Percentiles rank a stretch among this genome's conserved stretches.
Conservation (phyloP, 257 asterid species). For the Penstemon eatonii region DNA sequence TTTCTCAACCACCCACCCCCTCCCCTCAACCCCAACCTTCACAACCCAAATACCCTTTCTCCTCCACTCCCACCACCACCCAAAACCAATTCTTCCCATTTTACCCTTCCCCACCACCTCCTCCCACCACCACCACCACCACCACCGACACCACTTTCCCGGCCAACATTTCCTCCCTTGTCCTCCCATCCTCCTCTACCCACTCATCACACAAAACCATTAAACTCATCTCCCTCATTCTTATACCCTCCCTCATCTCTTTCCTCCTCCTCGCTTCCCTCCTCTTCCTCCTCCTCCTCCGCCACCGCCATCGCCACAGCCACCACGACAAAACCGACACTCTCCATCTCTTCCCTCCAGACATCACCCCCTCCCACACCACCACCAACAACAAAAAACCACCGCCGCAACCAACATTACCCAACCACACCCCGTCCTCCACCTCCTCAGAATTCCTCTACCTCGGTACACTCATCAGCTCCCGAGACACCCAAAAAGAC, state of each 20-base stretch:
- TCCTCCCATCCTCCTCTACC: slow-evolving; percentile 62
- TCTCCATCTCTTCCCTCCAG: slow-evolving; percentile 67
- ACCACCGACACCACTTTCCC: slow-evolving; percentile 54
- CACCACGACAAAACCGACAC: slow-evolving; percentile 46
- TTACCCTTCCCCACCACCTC: slow-evolving; percentile 53
- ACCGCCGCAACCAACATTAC: slow-evolving; percentile 42
- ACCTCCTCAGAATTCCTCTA: slow-evolving; percentile 75
- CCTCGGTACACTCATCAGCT: slow-evolving; percentile 68
- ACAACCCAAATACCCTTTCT: slow-evolving; percentile 66
- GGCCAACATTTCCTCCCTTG: slow-evolving; percentile 88
- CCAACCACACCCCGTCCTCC: slow-evolving; percentile 52
- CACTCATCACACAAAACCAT: slow-evolving; percentile 49
- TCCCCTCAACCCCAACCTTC: slow-evolving; percentile 43
- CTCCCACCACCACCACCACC: slow-evolving; percentile 40
- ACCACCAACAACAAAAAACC: slow-evolving; percentile 37
- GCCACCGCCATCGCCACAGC: slow-evolving; percentile 30
- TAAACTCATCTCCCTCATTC: slow-evolving; percentile 57
- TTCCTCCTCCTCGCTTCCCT: slow-evolving; percentile 38
- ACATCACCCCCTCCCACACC: slow-evolving; percentile 27
- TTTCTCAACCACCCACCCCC: slow-evolving; percentile 43
- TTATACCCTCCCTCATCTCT: slow-evolving; percentile 49
- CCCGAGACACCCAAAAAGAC: slow-evolving; percentile 45
- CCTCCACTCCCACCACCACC: slow-evolving; percentile 40
- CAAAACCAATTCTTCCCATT: slow-evolving; percentile 63
- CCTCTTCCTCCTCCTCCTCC: slow-evolving; percentile 51